A percentile compares a stretch with the other conserved stretches of the same genome.
Conservation (phyloP, 2,329 filamentous ascomycete species). For the Claviceps quebecensis region DNA sequence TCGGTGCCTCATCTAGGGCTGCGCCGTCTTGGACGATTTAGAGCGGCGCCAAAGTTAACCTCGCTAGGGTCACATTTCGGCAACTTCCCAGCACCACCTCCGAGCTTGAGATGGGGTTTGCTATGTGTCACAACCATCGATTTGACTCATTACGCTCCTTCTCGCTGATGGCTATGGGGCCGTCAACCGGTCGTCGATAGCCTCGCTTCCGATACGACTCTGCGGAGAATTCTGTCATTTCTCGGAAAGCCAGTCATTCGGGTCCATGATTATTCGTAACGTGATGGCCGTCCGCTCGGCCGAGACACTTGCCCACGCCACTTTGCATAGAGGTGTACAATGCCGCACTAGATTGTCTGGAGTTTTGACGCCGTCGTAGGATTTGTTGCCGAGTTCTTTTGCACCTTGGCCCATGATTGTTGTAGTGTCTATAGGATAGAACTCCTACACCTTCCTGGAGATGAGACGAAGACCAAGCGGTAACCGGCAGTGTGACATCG, state of each 20-base stretch:
- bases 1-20: not conserved
- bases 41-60: conserved; percentile 3
- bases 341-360: not conserved
- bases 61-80: conserved; percentile 7
- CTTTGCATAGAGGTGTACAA: not conserved
- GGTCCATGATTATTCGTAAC: not conserved
- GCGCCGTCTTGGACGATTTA: not conserved
- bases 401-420: not conserved
- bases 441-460: not conserved
- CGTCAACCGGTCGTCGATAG: not conserved
- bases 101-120: not conserved
- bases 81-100: conserved; percentile 5
- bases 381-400: not conserved
- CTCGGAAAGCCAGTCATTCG: not conserved
- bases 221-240: not conserved
- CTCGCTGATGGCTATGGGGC: not conserved
- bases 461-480: not conserved
- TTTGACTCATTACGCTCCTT: conserved; percentile 2
- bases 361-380: not conserved
- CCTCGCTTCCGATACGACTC: conserved; percentile 3
- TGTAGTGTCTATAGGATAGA: not conserved
- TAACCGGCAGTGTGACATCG: not conserved
- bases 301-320: not conserved
- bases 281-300: not conserved
- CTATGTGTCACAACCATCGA: conserved; percentile 3